Evolutionary conservation across 345 rosid genomes (phyloP).

Genomic region (Rhizophora apiculata): DNA sequence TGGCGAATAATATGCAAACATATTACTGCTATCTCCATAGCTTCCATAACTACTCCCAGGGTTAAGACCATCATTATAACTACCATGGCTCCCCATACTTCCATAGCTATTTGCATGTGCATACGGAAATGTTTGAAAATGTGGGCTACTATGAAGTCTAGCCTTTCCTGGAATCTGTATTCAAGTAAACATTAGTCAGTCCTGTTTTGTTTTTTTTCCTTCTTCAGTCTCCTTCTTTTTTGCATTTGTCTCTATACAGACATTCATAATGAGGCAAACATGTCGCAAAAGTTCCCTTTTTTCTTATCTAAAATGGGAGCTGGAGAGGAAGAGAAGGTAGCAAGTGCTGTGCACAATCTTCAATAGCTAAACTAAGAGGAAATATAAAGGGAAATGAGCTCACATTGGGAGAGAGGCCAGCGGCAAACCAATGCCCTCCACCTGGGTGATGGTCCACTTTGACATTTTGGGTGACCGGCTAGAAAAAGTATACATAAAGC

Average conservation of each 20-base stretch:
- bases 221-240: not conserved
- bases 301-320: not conserved
- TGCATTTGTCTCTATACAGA: not conserved
- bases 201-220: not conserved
- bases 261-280: not conserved
- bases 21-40: slow-evolving; percentile 69
- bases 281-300: not conserved
- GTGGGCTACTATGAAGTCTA: slow-evolving; percentile 81
- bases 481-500: slow-evolving; percentile 13
- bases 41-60: slow-evolving; percentile 90
- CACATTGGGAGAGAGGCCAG: slow-evolving; percentile 98
- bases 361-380: slow-evolving; percentile 11
- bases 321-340: not conserved
- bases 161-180: slow-evolving; percentile 70
- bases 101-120: slow-evolving; percentile 82
- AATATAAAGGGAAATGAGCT: slow-evolving; percentile 28
- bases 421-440: slow-evolving; percentile 99
- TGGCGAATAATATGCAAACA: slow-evolving; percentile 90
- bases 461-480: slow-evolving; percentile 86
- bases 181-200: slow-evolving; percentile 3
- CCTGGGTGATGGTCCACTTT: slow-evolving; percentile 99
- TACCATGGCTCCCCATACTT: slow-evolving; percentile 93
- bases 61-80: slow-evolving; percentile 79
- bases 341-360: slow-evolving; percentile 8
- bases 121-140: slow-evolving; percentile 63